Evolutionary conservation across 441 rosid genomes (phyloP).

Genomic region (Arabidopsis hybrid): DNA sequence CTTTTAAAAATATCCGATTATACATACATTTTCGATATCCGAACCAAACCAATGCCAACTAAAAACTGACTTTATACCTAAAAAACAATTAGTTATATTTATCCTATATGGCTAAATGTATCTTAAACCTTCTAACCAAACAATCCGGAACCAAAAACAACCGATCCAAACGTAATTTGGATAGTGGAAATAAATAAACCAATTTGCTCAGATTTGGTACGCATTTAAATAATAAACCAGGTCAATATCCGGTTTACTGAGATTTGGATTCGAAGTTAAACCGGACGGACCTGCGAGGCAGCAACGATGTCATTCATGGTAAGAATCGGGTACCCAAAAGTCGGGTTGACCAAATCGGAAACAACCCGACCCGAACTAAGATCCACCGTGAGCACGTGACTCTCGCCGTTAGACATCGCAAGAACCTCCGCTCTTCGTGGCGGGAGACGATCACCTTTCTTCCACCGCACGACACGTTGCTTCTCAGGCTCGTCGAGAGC

Average conservation of each 20-base stretch:
- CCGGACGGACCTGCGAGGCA: slow-evolving; percentile 27
- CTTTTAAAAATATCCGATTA: too few species aligned
- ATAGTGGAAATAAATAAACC: too few species aligned
- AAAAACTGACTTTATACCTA: too few species aligned
- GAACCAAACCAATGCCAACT: too few species aligned
- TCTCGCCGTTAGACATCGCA: slow-evolving; percentile 42
- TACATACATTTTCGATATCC: too few species aligned
- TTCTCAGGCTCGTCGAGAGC: slow-evolving; percentile 71
- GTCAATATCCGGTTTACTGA: background rate
- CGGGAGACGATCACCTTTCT: slow-evolving; percentile 52
- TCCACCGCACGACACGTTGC: slow-evolving; percentile 53
- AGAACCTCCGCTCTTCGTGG: slow-evolving; percentile 56
- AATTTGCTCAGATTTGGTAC: too few species aligned
- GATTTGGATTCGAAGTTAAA: background rate
- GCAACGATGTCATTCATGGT: slow-evolving; percentile 47
- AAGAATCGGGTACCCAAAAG: slow-evolving; percentile 64
- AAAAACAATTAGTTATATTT: too few species aligned
- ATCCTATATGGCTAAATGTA: too few species aligned
- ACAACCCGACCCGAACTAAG: slow-evolving; percentile 50
- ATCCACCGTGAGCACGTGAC: slow-evolving; percentile 56
- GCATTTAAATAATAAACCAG: background rate
- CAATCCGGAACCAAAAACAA: too few species aligned
- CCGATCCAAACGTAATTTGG: too few species aligned
- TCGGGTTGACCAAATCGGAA: slow-evolving; percentile 13
- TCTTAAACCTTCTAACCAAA: too few species aligned